Conservation (phyloP, 1,139 yeast species). For the Petasospora rhodanensis region DNA sequence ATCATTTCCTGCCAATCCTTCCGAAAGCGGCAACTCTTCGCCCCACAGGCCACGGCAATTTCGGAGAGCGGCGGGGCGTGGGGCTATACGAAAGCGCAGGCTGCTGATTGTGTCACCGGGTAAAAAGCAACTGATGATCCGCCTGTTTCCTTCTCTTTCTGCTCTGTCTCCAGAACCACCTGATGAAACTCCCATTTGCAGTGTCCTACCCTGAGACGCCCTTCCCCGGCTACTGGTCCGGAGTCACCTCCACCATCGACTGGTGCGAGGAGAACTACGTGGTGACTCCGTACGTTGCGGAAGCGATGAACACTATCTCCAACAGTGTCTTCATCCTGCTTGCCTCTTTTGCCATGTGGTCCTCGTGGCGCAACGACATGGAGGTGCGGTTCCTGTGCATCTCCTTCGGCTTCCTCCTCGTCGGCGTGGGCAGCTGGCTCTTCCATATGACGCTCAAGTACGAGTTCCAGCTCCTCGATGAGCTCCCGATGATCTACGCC, state of each 20-base stretch:
- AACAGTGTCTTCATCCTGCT: constrained; percentile 60
- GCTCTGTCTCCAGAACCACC: too few species aligned
- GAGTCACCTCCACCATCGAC: constrained; percentile 60
- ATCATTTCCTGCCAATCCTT: too few species aligned
- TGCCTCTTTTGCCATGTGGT: constrained; percentile 39
- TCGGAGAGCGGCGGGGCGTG: too few species aligned
- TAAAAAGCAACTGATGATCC: too few species aligned
- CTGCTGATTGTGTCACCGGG: too few species aligned
- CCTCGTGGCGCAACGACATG: constrained; percentile 54
- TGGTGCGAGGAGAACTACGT: constrained; percentile 95
- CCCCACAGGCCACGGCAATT: too few species aligned
- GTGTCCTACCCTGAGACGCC: constrained; percentile 32
- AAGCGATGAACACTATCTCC: constrained; percentile 72
- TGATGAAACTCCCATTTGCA: constrained; percentile 39
- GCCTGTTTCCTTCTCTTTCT: too few species aligned
- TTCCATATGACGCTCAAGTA: constrained; percentile 93
- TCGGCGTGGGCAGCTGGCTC: constrained; percentile 91
- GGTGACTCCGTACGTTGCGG: constrained; percentile 73
- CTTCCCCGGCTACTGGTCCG: constrained; percentile 29
- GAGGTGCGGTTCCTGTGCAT: constrained; percentile 70
- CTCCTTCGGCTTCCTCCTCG: constrained; percentile 76
- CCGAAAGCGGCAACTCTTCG: too few species aligned
- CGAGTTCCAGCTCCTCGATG: constrained; percentile 88
- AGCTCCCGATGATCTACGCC: constrained; percentile 96
- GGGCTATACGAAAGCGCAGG: too few species aligned